Evolutionary conservation across 176 grass and related monocot species (phyloP), one percentile per base, ranked within the genome.

Genomic region (Panicum miliaceum): DNA sequence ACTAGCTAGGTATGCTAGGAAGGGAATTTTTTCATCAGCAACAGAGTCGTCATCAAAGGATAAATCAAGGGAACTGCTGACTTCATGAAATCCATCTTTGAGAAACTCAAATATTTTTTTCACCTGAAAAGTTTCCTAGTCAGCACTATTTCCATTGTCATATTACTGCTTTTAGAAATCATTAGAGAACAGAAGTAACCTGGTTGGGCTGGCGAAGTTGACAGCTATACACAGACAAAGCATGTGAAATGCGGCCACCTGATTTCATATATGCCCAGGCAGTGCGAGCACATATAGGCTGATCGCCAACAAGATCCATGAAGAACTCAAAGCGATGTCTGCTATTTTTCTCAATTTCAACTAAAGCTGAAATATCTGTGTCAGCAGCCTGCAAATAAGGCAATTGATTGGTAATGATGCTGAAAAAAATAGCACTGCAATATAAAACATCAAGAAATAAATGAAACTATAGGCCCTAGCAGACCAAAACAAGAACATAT

Each of bases 321-420:
- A 99, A 99, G 70, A 99, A 99, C 78, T 99, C 96, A 22, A 99
- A 99, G 13, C 96, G 87, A 90, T 99, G 96, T 26, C 81, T 86
- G 79, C 93, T 96, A 56, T 94, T 99, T 89, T 99, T 99, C 86
- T 99, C 96, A 83, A 99, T 99, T 89, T 96, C 96, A 37, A 99
- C 96, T 53, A 99, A 84, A 68, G 96, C 96, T 52, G 96, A 99
- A 78, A 96, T 99, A 87, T 99, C 96, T 71, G 96, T 99, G 82
- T 99, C 96, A 57, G 88, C 89, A 64, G 96, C 96, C 96, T 99
- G 81, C 60, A 88, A 91, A 60, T 35, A 83, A 77, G n/a, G 50
- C 83, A 89, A 89, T 16, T 51, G 62, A 66, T 82, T 64, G 9
- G 79, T 86, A 64, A 78, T 48, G 2, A 64, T 68, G 13, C 41